Evolutionary conservation across 1,139 yeast genomes (phyloP), one percentile per base, ranked within the genome.

Genomic region (Martiniozyma asiatica): DNA sequence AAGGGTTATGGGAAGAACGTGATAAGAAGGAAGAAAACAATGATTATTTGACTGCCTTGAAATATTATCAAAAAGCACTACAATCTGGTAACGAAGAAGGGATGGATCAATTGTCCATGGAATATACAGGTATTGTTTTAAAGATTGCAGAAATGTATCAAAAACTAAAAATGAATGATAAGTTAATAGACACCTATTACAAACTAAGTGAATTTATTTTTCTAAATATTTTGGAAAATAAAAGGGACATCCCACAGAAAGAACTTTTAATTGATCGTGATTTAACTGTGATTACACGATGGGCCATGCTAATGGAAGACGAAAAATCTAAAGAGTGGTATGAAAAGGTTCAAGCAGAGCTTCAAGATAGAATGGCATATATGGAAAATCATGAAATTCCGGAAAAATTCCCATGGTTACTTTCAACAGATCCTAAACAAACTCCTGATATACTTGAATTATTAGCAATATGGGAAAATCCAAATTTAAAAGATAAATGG

Each of bases 1-100:
- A 73, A 44, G 96, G 81, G 0, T 57, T 87, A 6, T 73, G 89
- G 79, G 89, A 92, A 3, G 96, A 87, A 51, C 67, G 79, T 32
- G 80, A 76, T 25, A 76, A 70, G 28, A 64, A 71, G 34, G 73
- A 70, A 33, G n/a, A n/a, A n/a, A n/a, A n/a, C n/a, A n/a, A n/a
- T n/a, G 65, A 71, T 41, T 74, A 66, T 49, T 63, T 68, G 36
- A 59, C 71, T 36, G 94, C 96, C 0, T 58, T 84, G 37, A 66
- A 69, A 38, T 63, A 66, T 45, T 85, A 85, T 50, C 61, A 62
- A 26, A 61, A 68, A 15, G 76, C 76, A 1, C 50, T 71, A 23
- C 53, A 59, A 16, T 53, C 63, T 35, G 61, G 68, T 35, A 51
- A 61, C 14, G 55, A 55, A 20, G 51, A 64, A 27, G 56, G 53